Evolutionary conservation across 768 basidiomycete species (phyloP).

Genomic region (Mycena haematopus): DNA sequence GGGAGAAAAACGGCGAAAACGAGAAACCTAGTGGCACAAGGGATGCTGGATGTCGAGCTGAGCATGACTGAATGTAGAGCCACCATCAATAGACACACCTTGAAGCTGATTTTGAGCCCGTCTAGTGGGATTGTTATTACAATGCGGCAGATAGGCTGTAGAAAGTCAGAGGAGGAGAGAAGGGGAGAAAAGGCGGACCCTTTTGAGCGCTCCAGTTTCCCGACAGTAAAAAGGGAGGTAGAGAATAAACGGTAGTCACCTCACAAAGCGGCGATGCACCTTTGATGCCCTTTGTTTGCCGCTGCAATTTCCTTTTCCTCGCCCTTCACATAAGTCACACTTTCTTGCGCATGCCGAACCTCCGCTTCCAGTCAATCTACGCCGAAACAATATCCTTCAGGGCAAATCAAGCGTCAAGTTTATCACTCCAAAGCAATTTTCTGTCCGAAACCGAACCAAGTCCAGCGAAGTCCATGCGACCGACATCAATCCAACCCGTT

Average conservation of each 20-base stretch:
- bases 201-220: slow-evolving; percentile 53
- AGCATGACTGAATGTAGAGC: slow-evolving; percentile 30
- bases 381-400: background rate
- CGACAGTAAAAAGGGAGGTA: slow-evolving; percentile 41
- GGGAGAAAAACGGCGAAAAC: slow-evolving; percentile 54
- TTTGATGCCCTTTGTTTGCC: slow-evolving; percentile 14
- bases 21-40: slow-evolving; percentile 72
- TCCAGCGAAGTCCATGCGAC: slow-evolving; percentile 1
- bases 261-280: slow-evolving; percentile 15
- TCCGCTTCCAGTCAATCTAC: background rate
- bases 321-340: slow-evolving; percentile 11
- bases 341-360: background rate
- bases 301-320: background rate
- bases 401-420: background rate
- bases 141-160: slow-evolving; percentile 61
- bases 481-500: background rate
- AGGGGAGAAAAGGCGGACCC: slow-evolving; percentile 41
- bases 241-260: slow-evolving; percentile 52
- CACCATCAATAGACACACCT: slow-evolving; percentile 52
- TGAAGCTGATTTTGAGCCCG: slow-evolving; percentile 76
- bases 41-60: slow-evolving; percentile 51
- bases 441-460: background rate
- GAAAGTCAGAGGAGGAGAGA: slow-evolving; percentile 31
- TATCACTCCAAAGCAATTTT: too few species aligned
- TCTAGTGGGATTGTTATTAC: slow-evolving; percentile 86